Percentiles rank a stretch among this genome's conserved stretches.
These are phyloP conservation scores for Neurospora tetrasperma DNA, from an alignment of 495 filamentous ascomycete genomes.

Conservation along the genomic window DNA sequence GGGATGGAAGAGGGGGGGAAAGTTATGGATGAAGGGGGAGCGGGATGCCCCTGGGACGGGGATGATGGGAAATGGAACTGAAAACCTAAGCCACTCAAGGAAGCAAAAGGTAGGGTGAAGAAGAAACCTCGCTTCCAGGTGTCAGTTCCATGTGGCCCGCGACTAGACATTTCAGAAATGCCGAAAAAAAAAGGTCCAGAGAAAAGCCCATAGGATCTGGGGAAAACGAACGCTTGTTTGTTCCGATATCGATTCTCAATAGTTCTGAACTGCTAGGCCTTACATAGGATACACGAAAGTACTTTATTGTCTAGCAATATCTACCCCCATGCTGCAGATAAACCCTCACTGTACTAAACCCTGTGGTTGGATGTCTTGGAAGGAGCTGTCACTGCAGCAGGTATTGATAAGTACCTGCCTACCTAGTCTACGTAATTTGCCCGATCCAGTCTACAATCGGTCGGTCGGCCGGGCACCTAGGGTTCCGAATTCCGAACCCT, in stretches of 20 bases:
- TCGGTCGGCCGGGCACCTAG: neutral
- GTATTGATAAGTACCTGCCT: neutral
- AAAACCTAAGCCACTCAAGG: neutral
- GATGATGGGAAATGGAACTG: neutral
- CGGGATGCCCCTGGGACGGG: neutral
- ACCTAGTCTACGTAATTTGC: neutral
- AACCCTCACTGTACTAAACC: neutral
- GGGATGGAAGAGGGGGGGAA: neutral
- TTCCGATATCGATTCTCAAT: neutral
- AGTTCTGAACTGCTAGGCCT: neutral
- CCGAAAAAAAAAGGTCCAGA: neutral
- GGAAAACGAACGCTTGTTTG: neutral
- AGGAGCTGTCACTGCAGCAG: neutral
- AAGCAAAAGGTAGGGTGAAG: neutral
- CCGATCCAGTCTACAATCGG: neutral
- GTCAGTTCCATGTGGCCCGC: neutral
- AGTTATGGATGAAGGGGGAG: neutral
- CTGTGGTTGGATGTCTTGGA: neutral
- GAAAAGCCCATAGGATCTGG: neutral
- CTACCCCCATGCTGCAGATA: neutral
- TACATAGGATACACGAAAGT: neutral
- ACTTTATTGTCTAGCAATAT: neutral
- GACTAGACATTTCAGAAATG: neutral
- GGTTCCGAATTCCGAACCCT: neutral
- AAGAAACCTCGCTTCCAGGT: neutral